These are phyloP conservation scores for Nothophoma quercina DNA, from an alignment of 2,329 filamentous ascomycete genomes.

Conservation along the genomic window DNA sequence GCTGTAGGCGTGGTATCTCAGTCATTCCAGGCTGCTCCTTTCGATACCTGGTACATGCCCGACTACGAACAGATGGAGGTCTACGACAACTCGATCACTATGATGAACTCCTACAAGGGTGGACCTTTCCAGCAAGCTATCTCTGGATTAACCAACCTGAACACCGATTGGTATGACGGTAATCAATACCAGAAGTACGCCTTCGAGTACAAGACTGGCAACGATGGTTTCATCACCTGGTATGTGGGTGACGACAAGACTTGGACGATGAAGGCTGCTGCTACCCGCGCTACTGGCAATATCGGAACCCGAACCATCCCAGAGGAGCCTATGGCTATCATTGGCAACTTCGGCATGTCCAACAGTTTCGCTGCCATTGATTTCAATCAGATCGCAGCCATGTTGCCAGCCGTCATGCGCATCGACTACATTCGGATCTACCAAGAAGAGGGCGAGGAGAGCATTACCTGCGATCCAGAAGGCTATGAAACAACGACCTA, in stretches of 20 bases:
- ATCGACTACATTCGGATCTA: constrained; percentile 77
- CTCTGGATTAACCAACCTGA: constrained; percentile 61
- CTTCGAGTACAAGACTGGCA: constrained; percentile 65
- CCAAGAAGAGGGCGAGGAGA: constrained; percentile 65
- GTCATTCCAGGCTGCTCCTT: constrained; percentile 72
- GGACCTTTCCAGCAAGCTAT: constrained; percentile 65
- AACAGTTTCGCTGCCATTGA: constrained; percentile 70
- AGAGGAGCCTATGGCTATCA: constrained; percentile 70
- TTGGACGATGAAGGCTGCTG: constrained; percentile 67
- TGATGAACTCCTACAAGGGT: constrained; percentile 63
- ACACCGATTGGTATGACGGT: constrained; percentile 66
- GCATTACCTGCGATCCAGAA: constrained; percentile 71
- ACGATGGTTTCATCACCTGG: constrained; percentile 70
- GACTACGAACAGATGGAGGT: constrained; percentile 69
- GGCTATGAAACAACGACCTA: constrained; percentile 73
- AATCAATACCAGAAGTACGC: constrained; percentile 63
- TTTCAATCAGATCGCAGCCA: constrained; percentile 60
- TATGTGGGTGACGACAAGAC: constrained; percentile 70
- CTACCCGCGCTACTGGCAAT: constrained; percentile 73
- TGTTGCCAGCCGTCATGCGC: constrained; percentile 70
- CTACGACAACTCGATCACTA: constrained; percentile 64
- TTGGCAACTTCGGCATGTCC: constrained; percentile 76
- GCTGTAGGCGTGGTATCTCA: constrained; percentile 70
- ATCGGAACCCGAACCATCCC: constrained; percentile 71
- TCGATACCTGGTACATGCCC: constrained; percentile 74